Percentiles rank a stretch among this genome's conserved stretches.
Conservation (phyloP, 164 flowering plant species). For the Nymphaea thermarum region DNA sequence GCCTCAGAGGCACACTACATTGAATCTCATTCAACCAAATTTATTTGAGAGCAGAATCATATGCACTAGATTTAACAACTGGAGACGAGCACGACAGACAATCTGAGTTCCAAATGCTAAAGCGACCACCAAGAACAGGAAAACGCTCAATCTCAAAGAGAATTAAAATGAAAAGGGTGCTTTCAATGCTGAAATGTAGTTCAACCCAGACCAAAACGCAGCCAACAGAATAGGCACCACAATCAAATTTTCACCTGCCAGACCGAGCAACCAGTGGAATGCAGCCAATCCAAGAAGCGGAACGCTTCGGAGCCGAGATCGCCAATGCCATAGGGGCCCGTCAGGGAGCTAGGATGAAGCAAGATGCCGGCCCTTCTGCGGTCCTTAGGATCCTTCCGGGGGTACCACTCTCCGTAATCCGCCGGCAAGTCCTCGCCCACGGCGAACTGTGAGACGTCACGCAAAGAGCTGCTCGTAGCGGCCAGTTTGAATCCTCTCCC, state of each 20-base stretch:
- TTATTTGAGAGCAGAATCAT: too few relatives aligned
- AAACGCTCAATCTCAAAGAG: too few relatives aligned
- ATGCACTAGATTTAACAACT: too few relatives aligned
- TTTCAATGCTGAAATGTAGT: neutral
- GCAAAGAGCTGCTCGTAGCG: neutral
- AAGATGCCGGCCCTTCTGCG: conserved; percentile 75
- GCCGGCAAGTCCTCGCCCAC: conserved; percentile 67
- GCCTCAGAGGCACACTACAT: too few relatives aligned
- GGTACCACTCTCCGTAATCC: conserved; percentile 47
- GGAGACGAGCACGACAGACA: too few relatives aligned
- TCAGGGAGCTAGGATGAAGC: conserved; percentile 90
- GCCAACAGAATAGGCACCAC: neutral
- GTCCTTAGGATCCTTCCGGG: conserved; percentile 23
- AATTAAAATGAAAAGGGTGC: neutral
- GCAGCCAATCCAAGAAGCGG: conserved; percentile 87
- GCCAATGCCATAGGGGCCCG: conserved; percentile 75
- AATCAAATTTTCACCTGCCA: conserved; percentile 58
- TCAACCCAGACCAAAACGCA: neutral
- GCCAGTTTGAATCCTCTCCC: neutral
- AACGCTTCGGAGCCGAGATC: conserved; percentile 77
- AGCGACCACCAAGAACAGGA: too few relatives aligned
- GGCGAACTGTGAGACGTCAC: neutral
- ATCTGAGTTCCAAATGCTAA: too few relatives aligned
- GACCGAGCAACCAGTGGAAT: conserved; percentile 63
- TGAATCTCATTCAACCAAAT: too few relatives aligned